A percentile compares a stretch with the other conserved stretches of the same genome.
These are phyloP conservation scores for Cryphonectria parasitica DNA, from an alignment of 2,329 filamentous ascomycete genomes.

Conservation along the genomic window DNA sequence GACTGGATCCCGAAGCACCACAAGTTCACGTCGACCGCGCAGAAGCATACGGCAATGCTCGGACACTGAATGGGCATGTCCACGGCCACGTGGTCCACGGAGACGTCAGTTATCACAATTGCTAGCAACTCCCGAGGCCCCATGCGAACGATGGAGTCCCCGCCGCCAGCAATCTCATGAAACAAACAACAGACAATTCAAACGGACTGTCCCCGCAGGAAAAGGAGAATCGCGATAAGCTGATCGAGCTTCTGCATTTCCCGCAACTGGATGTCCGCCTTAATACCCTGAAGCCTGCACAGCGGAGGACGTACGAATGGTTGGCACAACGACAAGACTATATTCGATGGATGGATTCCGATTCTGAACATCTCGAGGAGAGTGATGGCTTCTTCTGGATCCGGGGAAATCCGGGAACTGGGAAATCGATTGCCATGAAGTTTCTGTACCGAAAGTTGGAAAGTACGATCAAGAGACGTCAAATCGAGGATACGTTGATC, in stretches of 20 bases:
- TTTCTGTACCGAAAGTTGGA: conserved; percentile 34
- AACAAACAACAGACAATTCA: background rate
- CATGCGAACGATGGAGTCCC: background rate
- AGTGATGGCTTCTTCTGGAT: conserved; percentile 52
- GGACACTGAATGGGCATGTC: background rate
- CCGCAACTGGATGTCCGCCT: conserved; percentile 44
- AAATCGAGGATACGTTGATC: conserved; percentile 30
- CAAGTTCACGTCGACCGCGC: background rate
- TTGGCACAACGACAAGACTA: conserved; percentile 41
- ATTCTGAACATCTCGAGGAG: conserved; percentile 30
- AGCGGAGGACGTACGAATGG: conserved; percentile 47
- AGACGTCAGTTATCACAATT: background rate
- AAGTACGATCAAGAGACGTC: conserved; percentile 24
- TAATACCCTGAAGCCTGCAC: conserved; percentile 41
- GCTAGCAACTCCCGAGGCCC: too few relatives aligned
- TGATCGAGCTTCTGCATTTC: conserved; percentile 43
- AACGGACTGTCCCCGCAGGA: background rate
- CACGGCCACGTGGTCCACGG: conserved; percentile 2
- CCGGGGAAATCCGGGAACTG: conserved; percentile 48
- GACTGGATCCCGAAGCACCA: background rate
- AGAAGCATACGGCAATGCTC: background rate
- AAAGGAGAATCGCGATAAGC: background rate
- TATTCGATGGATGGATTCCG: conserved; percentile 41
- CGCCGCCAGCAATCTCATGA: background rate
- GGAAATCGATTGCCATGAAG: conserved; percentile 54